Base-by-base conservation (phyloP, 345 rosid species). In the Populus nigra region DNA sequence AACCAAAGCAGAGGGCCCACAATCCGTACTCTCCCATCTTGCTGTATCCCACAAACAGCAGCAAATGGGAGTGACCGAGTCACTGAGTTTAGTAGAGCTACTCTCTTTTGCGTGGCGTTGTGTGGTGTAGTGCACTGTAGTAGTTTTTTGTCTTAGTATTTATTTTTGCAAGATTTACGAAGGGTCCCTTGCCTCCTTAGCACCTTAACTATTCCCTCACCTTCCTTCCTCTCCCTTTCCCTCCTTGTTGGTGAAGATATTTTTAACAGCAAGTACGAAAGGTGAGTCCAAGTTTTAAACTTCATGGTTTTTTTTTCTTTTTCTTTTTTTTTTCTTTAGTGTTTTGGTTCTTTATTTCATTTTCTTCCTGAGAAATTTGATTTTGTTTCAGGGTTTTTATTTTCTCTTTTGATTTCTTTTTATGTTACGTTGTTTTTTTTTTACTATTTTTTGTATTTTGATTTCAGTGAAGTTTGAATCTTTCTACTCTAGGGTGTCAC, bases 401-500 rank as follows among this genome's bases (percentile, higher is more conserved):
- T 22, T 23, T 12, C 25, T 10, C 53, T 69, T 23, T 69, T n/a
- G 16, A 36, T 20, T 45, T 20, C 33, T 10, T 68, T 5, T 8
- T 13, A n/a, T 22, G 17, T 15, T 23, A 15, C 15, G 18, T 12
- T 35, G 16, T 68, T 68, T 68, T 8, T 8, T 33, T 70, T 31
- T 15, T 15, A 12, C 38, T 53, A 16, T 50, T 50, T 27, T 18
- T 49, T 45, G 55, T 70, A 5, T 11, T 43, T 41, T 49, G 57
- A 47, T 25, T 35, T 70, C 31, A n/a, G 59, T 83, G 74, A 71
- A 81, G 81, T 73, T 67, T 73, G 49, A 72, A 76, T 71, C 74
- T 49, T 77, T n/a, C 11, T 55, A 55, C 31, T 82, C 62, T 36
- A 15, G 11, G 76, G 77, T 35, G 76, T 72, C 80, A 86, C 92